Conservation (phyloP, 331 rosid species). For the Cydonia oblonga region DNA sequence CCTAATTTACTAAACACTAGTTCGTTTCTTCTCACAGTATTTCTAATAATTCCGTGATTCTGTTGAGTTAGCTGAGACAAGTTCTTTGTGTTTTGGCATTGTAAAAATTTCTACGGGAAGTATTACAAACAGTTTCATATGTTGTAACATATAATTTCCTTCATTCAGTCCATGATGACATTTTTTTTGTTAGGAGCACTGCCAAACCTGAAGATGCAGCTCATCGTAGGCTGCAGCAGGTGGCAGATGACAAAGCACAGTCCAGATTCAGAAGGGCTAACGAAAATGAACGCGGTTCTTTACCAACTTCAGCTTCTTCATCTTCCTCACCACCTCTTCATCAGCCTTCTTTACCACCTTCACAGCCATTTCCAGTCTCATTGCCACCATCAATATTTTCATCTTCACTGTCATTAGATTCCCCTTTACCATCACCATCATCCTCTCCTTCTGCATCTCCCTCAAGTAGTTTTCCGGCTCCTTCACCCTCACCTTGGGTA, state of each 20-base stretch:
- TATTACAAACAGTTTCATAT: not conserved
- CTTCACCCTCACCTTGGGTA: slow-evolving; percentile 26
- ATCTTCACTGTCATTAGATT: slow-evolving; percentile 10
- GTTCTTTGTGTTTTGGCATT: not conserved
- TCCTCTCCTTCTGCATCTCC: slow-evolving; percentile 35
- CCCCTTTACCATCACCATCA: slow-evolving; percentile 29
- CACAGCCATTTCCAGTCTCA: slow-evolving; percentile 20
- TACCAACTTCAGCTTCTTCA: slow-evolving; percentile 14
- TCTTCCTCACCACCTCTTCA: slow-evolving; percentile 23
- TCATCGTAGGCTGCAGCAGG: slow-evolving; percentile 33
- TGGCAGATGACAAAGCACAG: slow-evolving; percentile 8
- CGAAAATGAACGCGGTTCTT: slow-evolving; percentile 1
- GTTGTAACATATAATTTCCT: not conserved
- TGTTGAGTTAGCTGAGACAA: not conserved
- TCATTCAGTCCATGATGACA: not conserved
- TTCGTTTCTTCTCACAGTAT: not conserved
- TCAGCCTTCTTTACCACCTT: slow-evolving; percentile 21
- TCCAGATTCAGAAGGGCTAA: not conserved
- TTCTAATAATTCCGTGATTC: too few relatives aligned
- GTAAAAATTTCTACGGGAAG: not conserved
- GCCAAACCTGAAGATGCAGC: slow-evolving; percentile 18
- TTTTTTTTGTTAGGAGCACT: slow-evolving; percentile 30
- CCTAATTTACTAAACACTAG: not conserved
- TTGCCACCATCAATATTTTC: slow-evolving; percentile 27
- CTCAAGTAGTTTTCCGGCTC: slow-evolving; percentile 24